Percentiles rank a stretch among this genome's conserved stretches.
Evolutionary conservation across 176 grass and related monocot genomes (phyloP).

Genomic region (Pontederia paniculata): DNA sequence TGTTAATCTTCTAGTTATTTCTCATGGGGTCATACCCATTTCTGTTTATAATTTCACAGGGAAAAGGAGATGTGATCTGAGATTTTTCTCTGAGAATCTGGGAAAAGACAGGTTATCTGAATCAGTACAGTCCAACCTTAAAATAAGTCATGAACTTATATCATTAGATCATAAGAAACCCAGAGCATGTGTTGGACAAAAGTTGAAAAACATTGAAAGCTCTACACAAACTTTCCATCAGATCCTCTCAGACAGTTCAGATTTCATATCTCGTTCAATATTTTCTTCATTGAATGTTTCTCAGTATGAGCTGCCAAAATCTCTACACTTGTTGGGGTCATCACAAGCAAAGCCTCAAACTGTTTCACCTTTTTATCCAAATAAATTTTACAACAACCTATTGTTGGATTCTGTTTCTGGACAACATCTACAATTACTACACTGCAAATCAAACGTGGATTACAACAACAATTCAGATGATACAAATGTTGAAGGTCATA

Average conservation of each 20-base stretch:
- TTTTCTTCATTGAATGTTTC: slow-evolving; percentile 16
- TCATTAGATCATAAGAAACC: slow-evolving; percentile 18
- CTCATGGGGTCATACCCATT: too few relatives aligned
- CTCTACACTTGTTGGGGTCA: slow-evolving; percentile 5
- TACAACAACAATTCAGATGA: background rate
- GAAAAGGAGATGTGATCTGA: slow-evolving; percentile 25
- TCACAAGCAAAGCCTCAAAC: slow-evolving; percentile 2
- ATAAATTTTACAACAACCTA: slow-evolving; percentile 19
- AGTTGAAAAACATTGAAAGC: slow-evolving; percentile 12
- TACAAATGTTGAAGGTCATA: background rate
- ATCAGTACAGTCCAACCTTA: slow-evolving; percentile 18
- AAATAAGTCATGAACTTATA: background rate
- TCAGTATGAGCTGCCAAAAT: background rate
- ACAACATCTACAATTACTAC: slow-evolving; percentile 9
- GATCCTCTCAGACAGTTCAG: slow-evolving; percentile 9
- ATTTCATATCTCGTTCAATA: slow-evolving; percentile 8
- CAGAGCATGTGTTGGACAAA: slow-evolving; percentile 21
- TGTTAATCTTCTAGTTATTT: too few relatives aligned
- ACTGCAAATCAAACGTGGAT: background rate
- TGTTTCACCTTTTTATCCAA: slow-evolving; percentile 1
- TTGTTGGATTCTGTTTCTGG: slow-evolving; percentile 19
- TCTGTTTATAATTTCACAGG: slow-evolving; percentile 19
- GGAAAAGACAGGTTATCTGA: slow-evolving; percentile 22
- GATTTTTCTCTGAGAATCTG: slow-evolving; percentile 25
- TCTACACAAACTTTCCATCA: background rate